A percentile compares a stretch with the other conserved stretches of the same genome.
These are phyloP conservation scores for Kurtzmaniella fragi DNA, from an alignment of 805 yeast genomes.

Conservation along the genomic window DNA sequence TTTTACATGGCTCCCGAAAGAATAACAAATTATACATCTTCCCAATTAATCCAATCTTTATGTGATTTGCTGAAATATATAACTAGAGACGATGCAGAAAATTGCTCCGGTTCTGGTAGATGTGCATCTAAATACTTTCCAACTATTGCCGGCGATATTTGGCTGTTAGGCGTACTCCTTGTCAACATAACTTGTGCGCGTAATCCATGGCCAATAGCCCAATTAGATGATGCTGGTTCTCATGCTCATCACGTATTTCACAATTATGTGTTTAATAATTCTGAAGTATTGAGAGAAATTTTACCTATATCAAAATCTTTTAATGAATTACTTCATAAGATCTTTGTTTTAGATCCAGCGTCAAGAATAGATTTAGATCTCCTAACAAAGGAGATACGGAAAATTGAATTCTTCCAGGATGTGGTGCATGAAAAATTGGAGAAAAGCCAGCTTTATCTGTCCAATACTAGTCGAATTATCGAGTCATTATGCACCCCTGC, in stretches of 20 bases:
- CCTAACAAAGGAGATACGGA: slow-evolving; percentile 34
- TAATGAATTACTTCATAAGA: slow-evolving; percentile 43
- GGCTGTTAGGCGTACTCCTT: slow-evolving; percentile 76
- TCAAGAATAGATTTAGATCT: slow-evolving; percentile 38
- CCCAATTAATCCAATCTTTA: slow-evolving; percentile 18
- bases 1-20: slow-evolving; percentile 95
- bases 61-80: slow-evolving; percentile 26
- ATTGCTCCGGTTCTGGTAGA: slow-evolving; percentile 14
- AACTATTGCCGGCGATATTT: slow-evolving; percentile 74
- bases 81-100: slow-evolving; percentile 10
- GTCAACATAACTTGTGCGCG: slow-evolving; percentile 77
- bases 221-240: slow-evolving; percentile 42
- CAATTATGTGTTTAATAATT: slow-evolving; percentile 52
- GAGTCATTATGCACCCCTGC: too few species aligned
- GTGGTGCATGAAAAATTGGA: too few species aligned
- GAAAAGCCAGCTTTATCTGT: too few species aligned
- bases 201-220: slow-evolving; percentile 88
- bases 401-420: slow-evolving; percentile 28
- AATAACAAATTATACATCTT: slow-evolving; percentile 40
- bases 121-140: slow-evolving; percentile 42
- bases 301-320: slow-evolving; percentile 69
- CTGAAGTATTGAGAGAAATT: slow-evolving; percentile 52
- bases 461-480: too few species aligned
- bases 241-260: slow-evolving; percentile 47
- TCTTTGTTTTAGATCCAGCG: slow-evolving; percentile 44